phyloP scores from a whole-genome alignment of 129 eudicot genomes.

The Scalesia atractyloides region DNA sequence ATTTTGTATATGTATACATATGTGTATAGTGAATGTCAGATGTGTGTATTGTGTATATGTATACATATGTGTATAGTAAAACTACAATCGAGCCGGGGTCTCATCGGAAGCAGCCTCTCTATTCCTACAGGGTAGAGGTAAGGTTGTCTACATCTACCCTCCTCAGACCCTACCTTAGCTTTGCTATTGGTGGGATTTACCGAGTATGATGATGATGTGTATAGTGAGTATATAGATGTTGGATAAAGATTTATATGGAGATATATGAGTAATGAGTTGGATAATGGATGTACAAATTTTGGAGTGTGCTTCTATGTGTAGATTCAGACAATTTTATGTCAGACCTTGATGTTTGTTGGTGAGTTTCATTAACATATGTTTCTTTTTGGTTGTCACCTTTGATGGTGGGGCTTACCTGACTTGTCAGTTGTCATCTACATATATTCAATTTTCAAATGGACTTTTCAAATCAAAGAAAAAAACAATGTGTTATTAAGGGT shows the following conservation, averaged over 20 bases:
- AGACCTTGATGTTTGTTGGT: conserved; percentile 40
- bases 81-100: too few species aligned
- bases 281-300: conserved; percentile 26
- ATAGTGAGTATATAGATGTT: conserved; percentile 14
- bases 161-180: too few species aligned
- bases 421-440: conserved; percentile 18
- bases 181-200: too few species aligned
- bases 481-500: conserved; percentile 10
- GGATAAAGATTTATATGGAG: conserved; percentile 13
- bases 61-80: background rate
- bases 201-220: too few species aligned
- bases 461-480: background rate
- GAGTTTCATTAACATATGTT: conserved; percentile 29
- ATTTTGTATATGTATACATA: conserved; percentile 2
- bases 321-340: conserved; percentile 25
- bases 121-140: too few species aligned
- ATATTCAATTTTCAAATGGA: conserved; percentile 8
- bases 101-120: too few species aligned
- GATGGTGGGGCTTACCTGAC: conserved; percentile 37
- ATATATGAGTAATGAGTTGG: conserved; percentile 13
- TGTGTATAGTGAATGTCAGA: background rate
- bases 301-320: conserved; percentile 34
- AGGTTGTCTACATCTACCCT: too few species aligned
- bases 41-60: background rate
- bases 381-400: conserved; percentile 39